Evolutionary conservation across 352 stramenopile genomes (phyloP), one percentile per base, ranked within the genome.

Genomic region (Pythium monospermum): DNA sequence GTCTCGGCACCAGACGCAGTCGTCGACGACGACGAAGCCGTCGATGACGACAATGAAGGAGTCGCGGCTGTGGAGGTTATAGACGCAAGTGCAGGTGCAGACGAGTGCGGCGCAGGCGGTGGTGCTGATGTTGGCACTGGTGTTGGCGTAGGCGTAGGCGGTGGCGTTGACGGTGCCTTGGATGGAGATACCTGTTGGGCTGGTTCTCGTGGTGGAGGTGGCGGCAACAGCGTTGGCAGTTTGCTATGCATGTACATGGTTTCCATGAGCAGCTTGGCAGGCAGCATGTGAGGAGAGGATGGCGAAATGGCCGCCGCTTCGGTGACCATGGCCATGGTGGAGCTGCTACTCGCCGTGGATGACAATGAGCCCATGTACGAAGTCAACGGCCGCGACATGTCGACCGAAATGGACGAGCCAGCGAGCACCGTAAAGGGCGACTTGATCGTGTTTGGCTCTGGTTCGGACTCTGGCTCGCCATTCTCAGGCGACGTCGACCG

Each of bases 211-310:
- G 21, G 28, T n/a, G 38, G 35, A 11, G 40, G 55, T 16, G 55
- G 53, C 23, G 44, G 55, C 49, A 55, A 27, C 28, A 54, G 45
- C 46, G 50, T 66, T 18, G 55, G 55, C 26, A 63, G 48, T 31
- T 62, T 62, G 30, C 30, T 47, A 47, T 62, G 54, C 33, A 56
- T 51, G 46, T 56, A 45, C 54, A 62, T 62, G 22, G 54, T 62
- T 47, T 62, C 54, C 30, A 62, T 36, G 30, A 62, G 41, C 33
- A 62, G 40, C 47, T 62, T 62, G n/a, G 54, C 46, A 30, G 54
- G 52, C 8, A 62, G 54, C 7, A 35, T 35, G 7, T 13, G 8
- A 8, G 30, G 30, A 8, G 30, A 35, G 30, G 30, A 35, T 13
- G 30, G 30, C 30, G 30, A 13, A 8, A 13, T 35, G 8, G 30